phyloP scores from a whole-genome alignment of 2,329 filamentous ascomycete genomes.

The Penicillium frequentans region DNA sequence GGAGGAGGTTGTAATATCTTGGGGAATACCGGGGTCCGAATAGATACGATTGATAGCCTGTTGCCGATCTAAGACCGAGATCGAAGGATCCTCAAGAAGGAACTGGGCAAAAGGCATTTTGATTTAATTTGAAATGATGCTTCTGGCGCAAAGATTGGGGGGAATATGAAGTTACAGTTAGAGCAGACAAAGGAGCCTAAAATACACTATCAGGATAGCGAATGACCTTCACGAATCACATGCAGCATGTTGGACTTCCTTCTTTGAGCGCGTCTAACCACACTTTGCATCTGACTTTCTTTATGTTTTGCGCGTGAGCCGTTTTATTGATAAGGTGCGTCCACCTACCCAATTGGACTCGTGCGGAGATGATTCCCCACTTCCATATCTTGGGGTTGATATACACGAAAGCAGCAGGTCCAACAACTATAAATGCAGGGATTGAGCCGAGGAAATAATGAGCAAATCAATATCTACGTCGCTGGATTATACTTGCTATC shows the following conservation, averaged over 20 bases:
- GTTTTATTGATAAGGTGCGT: constrained; percentile 9
- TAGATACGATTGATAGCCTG: constrained; percentile 24
- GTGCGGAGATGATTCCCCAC: not conserved
- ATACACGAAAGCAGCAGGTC: not conserved
- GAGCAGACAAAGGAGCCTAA: not conserved
- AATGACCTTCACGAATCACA: constrained; percentile 9
- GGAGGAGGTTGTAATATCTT: constrained; percentile 30
- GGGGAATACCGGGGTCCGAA: constrained; percentile 28
- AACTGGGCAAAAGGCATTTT: constrained; percentile 26
- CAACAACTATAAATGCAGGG: not conserved
- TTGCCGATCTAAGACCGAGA: constrained; percentile 21
- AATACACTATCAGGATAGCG: not conserved
- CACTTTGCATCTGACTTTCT: not conserved
- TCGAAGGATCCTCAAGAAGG: constrained; percentile 15
- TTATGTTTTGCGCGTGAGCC: not conserved
- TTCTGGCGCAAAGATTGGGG: not conserved
- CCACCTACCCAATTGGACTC: constrained; percentile 8
- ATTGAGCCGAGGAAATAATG: not conserved
- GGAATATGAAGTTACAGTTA: not conserved
- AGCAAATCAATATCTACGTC: not conserved
- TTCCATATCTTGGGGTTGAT: not conserved
- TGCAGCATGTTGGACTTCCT: constrained; percentile 14
- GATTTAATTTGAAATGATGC: not conserved
- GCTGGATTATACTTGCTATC: not conserved
- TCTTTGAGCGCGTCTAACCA: not conserved